Evolutionary conservation across 2,329 filamentous ascomycete genomes (phyloP), one percentile per base, ranked within the genome.

Genomic region (Blastomyces emzantsi): DNA sequence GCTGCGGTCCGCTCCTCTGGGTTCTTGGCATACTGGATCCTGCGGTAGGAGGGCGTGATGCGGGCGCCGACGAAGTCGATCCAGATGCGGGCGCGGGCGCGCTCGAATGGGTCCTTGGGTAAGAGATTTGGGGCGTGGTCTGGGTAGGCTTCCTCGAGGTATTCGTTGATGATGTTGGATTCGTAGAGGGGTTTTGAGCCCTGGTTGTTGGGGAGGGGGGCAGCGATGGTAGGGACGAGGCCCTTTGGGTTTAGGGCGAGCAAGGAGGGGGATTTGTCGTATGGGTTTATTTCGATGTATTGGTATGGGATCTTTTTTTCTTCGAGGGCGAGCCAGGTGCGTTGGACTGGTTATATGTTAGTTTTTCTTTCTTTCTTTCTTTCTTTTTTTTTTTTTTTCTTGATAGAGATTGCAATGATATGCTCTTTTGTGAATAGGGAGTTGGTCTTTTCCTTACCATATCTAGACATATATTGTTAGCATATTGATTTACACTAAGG

Each of bases 221-320:
- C 66, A 61, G 70, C 81, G 0, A 92, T 79, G 0, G 89, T 91
- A 0, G 90, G 90, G 1, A 92, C 87, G 0, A 92, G 80, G 0
- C 89, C 89, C 15, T 88, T 83, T 0, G 89, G 89, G 71, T 93
- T 93, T 66, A 92, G 79, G 9, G 81, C 80, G 28, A 92, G 79
- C 36, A 92, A 86, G 0, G 83, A 85, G 3, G 83, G 75, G 0
- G 84, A 85, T 70, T 92, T 92, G 73, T 86, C 79, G 78, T 92
- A 92, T 0, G 89, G 89, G 73, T 92, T 91, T 64, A 91, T 87
- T 78, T 90, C 87, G 67, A 89, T 80, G 73, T 90, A 90, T 76
- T 92, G 86, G 72, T 92, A 87, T 19, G 84, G 83, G 39, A 91
- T 87, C 1, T 80, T 76, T 73, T 92, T 92, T 73, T 92, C 89